Evolutionary conservation across 2,329 filamentous ascomycete species (phyloP), one percentile per base, ranked within the genome.

Genomic region (Sclerotinia subarctica): DNA sequence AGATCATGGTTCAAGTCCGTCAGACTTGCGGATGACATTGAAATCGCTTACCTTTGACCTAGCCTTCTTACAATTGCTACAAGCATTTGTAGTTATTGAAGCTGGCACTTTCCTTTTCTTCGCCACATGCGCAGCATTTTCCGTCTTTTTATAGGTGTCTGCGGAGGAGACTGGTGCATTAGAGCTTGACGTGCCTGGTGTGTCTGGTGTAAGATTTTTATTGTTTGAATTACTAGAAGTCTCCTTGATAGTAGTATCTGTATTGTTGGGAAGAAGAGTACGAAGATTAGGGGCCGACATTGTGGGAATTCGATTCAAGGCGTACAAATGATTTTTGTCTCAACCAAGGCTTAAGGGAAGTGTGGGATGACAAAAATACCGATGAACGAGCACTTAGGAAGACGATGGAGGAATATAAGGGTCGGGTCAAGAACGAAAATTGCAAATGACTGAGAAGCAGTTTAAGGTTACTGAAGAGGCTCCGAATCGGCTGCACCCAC

Each of bases 11-110:
- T 29, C 21, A 57, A 46, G 19, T 38, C 15, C 7, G 21, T 35
- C 24, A 32, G n/a, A 54, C 11, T 54, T 29, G 21, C 29, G 26
- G 17, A 63, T 46, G 8, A 67, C 24, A 24, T 42, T 17, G 15
- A 42, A 35, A 65, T n/a, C 3, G 71, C 73, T 67, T 68, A 78
- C 78, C 73, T 79, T 79, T 35, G 53, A 19, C 52, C 32, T 56
- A 64, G 59, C 59, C 32, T 5, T 62, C 29, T 62, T 62, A 38
- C 59, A 62, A 38, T 51, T 51, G 46, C 32, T 8, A 8, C 59
- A 62, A 10, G 59, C 59, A 46, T 62, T 62, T 62, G 46, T 3
- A 17, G 59, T 62, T 24, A 62, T 62, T 17, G 29, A 62, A 19
- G 46, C 2, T 1, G 59, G 59, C 3, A 26, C 13, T 15, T 21